A percentile compares a stretch with the other conserved stretches of the same genome.
These are phyloP conservation scores for Fusarium humuli DNA, from an alignment of 2,329 filamentous ascomycete species.

Conservation along the genomic window DNA sequence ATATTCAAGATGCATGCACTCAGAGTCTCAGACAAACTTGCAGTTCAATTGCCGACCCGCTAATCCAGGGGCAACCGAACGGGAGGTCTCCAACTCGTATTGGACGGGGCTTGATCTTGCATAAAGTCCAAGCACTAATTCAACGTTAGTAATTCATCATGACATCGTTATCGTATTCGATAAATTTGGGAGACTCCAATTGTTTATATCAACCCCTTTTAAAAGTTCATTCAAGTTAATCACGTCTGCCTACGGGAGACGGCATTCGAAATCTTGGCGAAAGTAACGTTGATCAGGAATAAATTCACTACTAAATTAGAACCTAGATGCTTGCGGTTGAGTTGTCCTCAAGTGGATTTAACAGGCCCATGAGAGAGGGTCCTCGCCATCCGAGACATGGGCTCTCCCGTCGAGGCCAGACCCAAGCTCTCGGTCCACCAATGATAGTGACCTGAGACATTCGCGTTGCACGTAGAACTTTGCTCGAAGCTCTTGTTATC, in stretches of 20 bases:
- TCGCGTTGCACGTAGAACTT: not conserved
- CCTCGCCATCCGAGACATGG: constrained; percentile 15
- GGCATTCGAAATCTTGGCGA: constrained; percentile 24
- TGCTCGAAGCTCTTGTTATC: not conserved
- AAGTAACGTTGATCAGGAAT: not conserved
- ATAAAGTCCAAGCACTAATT: constrained; percentile 21
- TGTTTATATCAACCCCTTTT: not conserved
- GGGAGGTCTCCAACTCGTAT: constrained; percentile 32
- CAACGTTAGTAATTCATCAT: not conserved
- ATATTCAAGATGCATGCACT: not conserved
- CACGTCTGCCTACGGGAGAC: constrained; percentile 1
- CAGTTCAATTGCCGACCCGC: constrained; percentile 15
- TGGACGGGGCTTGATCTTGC: constrained; percentile 30
- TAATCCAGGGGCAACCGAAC: constrained; percentile 30
- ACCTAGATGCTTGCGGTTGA: not conserved
- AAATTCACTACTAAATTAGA: constrained; percentile 6
- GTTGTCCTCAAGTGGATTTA: constrained; percentile 3
- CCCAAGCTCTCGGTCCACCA: constrained; percentile 10
- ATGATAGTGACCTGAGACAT: constrained; percentile 1
- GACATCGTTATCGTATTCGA: not conserved
- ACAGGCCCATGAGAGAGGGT: constrained; percentile 1
- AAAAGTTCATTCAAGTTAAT: not conserved
- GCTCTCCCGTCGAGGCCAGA: constrained; percentile 7
- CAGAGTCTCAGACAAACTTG: not conserved
- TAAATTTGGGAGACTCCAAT: not conserved